These are phyloP conservation scores for Xylaria telfairii DNA, from an alignment of 495 filamentous ascomycete genomes.

Conservation along the genomic window DNA sequence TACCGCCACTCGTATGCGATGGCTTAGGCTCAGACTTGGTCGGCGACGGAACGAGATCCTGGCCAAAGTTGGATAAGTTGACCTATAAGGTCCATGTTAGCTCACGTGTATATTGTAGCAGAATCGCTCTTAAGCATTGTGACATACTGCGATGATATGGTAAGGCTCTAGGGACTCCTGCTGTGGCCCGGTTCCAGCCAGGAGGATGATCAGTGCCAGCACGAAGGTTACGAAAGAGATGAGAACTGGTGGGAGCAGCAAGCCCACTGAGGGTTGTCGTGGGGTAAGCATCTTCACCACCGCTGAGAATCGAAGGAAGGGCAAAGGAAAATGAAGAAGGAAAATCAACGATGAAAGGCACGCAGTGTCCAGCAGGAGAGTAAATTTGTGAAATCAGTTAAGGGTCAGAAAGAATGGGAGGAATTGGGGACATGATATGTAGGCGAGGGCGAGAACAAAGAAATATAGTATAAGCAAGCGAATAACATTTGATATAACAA, in stretches of 20 bases:
- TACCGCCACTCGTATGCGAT: conserved; percentile 22
- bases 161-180: conserved; percentile 58
- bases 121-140: not conserved
- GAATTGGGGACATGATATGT: not conserved
- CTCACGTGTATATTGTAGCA: not conserved
- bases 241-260: conserved; percentile 40
- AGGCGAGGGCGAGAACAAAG: not conserved
- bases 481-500: not conserved
- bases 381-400: conserved; percentile 4
- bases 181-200: conserved; percentile 67
- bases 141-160: conserved; percentile 69
- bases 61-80: conserved; percentile 67
- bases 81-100: conserved; percentile 49
- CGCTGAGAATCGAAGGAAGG: not conserved
- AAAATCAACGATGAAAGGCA: not conserved
- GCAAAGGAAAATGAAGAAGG: not conserved
- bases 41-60: conserved; percentile 50
- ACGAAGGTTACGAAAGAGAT: conserved; percentile 67
- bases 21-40: conserved; percentile 35
- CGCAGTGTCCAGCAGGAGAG: conserved; percentile 14
- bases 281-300: conserved; percentile 31
- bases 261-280: conserved; percentile 21
- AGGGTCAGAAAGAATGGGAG: not conserved
- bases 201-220: conserved; percentile 70
- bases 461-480: not conserved